Percentiles rank a stretch among this genome's conserved stretches.
phyloP scores from a whole-genome alignment of 768 basidiomycete genomes.

The Agaricus sinodeliciosus region DNA sequence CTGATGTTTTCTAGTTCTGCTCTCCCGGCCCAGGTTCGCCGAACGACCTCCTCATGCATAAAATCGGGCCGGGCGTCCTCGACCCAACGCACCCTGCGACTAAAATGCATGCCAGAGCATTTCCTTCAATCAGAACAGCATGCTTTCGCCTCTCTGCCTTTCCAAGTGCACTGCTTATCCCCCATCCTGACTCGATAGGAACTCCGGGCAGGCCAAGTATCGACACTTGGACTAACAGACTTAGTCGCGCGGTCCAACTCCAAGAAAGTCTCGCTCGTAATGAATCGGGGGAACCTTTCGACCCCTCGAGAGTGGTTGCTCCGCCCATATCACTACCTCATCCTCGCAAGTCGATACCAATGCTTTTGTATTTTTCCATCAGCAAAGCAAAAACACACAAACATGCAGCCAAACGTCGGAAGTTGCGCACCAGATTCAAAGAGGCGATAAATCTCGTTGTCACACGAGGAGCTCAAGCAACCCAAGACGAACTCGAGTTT shows the following conservation, averaged over 20 bases:
- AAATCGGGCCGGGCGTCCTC: background rate
- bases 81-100: conserved; percentile 6
- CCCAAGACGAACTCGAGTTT: background rate
- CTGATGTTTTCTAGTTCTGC: background rate
- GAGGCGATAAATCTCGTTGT: conserved; percentile 2
- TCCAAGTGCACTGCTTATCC: conserved; percentile 6
- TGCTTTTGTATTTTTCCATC: conserved; percentile 3
- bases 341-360: conserved; percentile 2
- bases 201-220: background rate
- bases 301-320: background rate
- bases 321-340: background rate
- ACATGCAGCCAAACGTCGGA: conserved; percentile 5
- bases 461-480: background rate
- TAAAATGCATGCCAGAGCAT: background rate
- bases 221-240: conserved; percentile 2
- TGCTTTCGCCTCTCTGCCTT: conserved; percentile 1
- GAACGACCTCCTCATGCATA: background rate
- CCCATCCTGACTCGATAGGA: background rate
- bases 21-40: conserved; percentile 1
- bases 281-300: background rate
- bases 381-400: conserved; percentile 7
- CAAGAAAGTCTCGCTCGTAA: background rate
- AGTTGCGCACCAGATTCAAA: conserved; percentile 1
- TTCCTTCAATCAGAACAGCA: background rate
- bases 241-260: background rate